Conservation (phyloP, 2,329 filamentous ascomycete genomes). For the Cordyceps farinosa region DNA sequence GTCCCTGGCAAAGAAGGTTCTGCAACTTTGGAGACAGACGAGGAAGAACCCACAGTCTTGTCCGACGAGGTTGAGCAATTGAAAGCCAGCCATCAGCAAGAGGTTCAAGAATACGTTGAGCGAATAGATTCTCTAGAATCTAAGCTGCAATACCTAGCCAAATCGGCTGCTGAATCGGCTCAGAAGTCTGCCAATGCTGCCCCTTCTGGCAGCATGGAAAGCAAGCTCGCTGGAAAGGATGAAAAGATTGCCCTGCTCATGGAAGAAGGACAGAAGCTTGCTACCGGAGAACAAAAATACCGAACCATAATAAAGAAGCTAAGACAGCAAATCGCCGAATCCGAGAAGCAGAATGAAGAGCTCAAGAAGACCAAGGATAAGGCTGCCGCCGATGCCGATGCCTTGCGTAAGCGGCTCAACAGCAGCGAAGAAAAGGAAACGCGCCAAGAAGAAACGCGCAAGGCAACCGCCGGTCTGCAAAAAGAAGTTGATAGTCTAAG, state of each 20-base stretch:
- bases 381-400: slow-evolving; percentile 47
- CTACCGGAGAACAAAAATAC: slow-evolving; percentile 81
- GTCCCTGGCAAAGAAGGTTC: neutral
- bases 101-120: slow-evolving; percentile 79
- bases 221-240: slow-evolving; percentile 83
- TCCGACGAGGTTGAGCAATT: slow-evolving; percentile 23
- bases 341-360: slow-evolving; percentile 61
- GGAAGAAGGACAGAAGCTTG: slow-evolving; percentile 87
- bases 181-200: slow-evolving; percentile 63
- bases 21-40: neutral
- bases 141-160: slow-evolving; percentile 84
- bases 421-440: slow-evolving; percentile 55
- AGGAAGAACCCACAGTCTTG: neutral
- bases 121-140: slow-evolving; percentile 87
- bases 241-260: slow-evolving; percentile 85
- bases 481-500: slow-evolving; percentile 36
- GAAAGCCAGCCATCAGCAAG: slow-evolving; percentile 61
- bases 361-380: slow-evolving; percentile 58
- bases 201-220: slow-evolving; percentile 63
- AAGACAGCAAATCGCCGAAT: slow-evolving; percentile 60
- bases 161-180: slow-evolving; percentile 72
- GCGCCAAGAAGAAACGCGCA: slow-evolving; percentile 43
- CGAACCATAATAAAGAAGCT: slow-evolving; percentile 80
- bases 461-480: slow-evolving; percentile 50
- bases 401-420: slow-evolving; percentile 45